A percentile compares a stretch with the other conserved stretches of the same genome.
phyloP scores from a whole-genome alignment of 305 asterid genomes.

The Fraxinus ornus region DNA sequence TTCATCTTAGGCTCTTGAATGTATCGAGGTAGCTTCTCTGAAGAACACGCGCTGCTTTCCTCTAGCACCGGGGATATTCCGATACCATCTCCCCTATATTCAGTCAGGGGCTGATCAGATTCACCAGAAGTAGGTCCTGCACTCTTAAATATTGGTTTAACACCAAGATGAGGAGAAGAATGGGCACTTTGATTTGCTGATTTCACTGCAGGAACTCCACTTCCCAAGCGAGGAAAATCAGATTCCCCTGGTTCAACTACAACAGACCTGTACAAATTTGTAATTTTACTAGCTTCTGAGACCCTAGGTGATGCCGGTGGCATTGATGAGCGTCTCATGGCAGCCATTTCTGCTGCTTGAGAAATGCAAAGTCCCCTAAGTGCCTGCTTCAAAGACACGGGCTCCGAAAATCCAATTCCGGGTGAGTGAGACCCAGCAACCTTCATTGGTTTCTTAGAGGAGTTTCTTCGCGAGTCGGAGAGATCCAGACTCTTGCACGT shows the following conservation, averaged over 20 bases:
- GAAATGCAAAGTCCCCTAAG: conserved; percentile 92
- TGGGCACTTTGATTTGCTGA: conserved; percentile 36
- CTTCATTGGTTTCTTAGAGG: conserved; percentile 86
- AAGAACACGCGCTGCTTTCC: conserved; percentile 28
- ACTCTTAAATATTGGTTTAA: conserved; percentile 8
- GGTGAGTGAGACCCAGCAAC: conserved; percentile 58
- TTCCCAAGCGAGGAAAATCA: conserved; percentile 26
- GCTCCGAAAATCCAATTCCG: conserved; percentile 76
- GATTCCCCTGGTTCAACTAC: conserved; percentile 33
- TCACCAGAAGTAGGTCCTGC: conserved; percentile 6
- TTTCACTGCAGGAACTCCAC: conserved; percentile 22
- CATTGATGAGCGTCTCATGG: conserved; percentile 59
- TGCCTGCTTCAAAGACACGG: conserved; percentile 83
- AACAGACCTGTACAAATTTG: conserved; percentile 39
- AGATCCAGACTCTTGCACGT: conserved; percentile 67
- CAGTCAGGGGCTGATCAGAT: conserved; percentile 19
- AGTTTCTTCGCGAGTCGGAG: conserved; percentile 61
- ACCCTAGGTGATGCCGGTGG: conserved; percentile 68
- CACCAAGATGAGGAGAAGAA: conserved; percentile 31
- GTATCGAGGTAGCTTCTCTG: conserved; percentile 16
- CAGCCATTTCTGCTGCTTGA: conserved; percentile 92
- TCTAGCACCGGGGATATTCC: conserved; percentile 13
- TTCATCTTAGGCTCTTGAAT: conserved; percentile 29
- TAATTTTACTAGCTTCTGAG: conserved; percentile 51
- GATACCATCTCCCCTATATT: conserved; percentile 15